Conservation (phyloP, 177 flowering plant species). For the Telopea speciosissima region DNA sequence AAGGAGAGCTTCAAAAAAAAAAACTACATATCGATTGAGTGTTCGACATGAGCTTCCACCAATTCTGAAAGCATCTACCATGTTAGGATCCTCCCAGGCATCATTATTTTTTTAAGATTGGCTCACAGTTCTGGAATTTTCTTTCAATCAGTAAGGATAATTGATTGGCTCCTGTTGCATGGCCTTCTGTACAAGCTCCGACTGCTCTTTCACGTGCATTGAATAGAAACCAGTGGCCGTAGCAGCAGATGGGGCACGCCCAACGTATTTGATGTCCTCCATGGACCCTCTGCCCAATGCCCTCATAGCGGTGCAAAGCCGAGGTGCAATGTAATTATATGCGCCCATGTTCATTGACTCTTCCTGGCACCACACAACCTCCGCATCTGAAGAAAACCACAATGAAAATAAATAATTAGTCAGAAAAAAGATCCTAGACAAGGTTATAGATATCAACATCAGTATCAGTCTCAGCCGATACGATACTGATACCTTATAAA, state of each 20-base stretch:
- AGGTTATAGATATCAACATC: too few relatives aligned
- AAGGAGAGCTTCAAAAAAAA: too few relatives aligned
- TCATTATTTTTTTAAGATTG: neutral
- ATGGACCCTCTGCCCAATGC: conserved; percentile 48
- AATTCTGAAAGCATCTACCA: neutral
- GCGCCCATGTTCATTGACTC: conserved; percentile 99
- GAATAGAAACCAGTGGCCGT: conserved; percentile 74
- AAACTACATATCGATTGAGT: too few relatives aligned
- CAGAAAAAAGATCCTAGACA: neutral
- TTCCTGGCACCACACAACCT: conserved; percentile 97
- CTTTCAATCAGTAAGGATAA: conserved; percentile 19
- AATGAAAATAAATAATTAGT: neutral
- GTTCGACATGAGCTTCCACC: neutral
- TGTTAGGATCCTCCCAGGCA: neutral
- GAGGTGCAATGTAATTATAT: conserved; percentile 67
- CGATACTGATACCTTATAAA: too few relatives aligned
- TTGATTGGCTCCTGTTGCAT: conserved; percentile 61
- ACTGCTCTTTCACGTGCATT: conserved; percentile 66
- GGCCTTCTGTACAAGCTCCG: conserved; percentile 69
- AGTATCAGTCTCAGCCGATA: too few relatives aligned
- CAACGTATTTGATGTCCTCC: conserved; percentile 72
- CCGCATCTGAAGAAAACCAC: conserved; percentile 58
- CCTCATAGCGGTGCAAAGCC: conserved; percentile 69
- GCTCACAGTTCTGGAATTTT: neutral
- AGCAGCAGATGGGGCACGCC: conserved; percentile 91